Evolutionary conservation across 345 rosid genomes (phyloP), one percentile per base, ranked within the genome.

Genomic region (Lepidium sativum): DNA sequence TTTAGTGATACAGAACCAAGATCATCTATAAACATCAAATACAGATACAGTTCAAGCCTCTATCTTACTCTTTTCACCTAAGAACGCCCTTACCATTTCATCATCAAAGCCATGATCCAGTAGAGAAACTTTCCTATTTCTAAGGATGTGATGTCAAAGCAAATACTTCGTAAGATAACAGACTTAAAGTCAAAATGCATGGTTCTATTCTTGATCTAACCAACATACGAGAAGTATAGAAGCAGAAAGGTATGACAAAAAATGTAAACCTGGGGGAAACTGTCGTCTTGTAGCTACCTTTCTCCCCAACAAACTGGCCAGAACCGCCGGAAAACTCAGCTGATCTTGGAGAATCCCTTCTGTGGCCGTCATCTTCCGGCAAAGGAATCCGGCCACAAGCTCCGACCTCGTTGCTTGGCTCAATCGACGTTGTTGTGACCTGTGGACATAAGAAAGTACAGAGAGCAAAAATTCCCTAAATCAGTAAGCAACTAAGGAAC

Each of bases 191-290:
- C 25, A 14, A 20, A 58, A 39, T 29, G 38, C 21, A 17, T 45
- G 2, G n/a, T n/a, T 58, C 12, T 8, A 9, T n/a, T 40, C 38
- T 51, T 52, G n/a, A 21, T 12, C 25, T 48, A 6, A 47, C 18
- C 47, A 56, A 53, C 40, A 65, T 12, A 6, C 0, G 23, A 51
- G 39, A 0, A 1, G 29, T 25, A 65, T 4, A 21, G 10, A 10
- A 9, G 32, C 2, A 38, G 44, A 10, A 10, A 27, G 0, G 3
- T 20, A 21, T n/a, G 37, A 14, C 20, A 50, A 3, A 6, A 1
- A 20, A 55, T 16, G 38, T 10, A 32, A 61, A 83, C 96, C 96
- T 86, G 74, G 83, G 80, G 53, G 85, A 76, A 17, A 69, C 33
- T 17, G 66, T 66, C 61, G 66, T 66, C 61, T 67, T 81, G 68